phyloP scores from a whole-genome alignment of 176 grass and related monocot genomes.

The Oryza australiensis region DNA sequence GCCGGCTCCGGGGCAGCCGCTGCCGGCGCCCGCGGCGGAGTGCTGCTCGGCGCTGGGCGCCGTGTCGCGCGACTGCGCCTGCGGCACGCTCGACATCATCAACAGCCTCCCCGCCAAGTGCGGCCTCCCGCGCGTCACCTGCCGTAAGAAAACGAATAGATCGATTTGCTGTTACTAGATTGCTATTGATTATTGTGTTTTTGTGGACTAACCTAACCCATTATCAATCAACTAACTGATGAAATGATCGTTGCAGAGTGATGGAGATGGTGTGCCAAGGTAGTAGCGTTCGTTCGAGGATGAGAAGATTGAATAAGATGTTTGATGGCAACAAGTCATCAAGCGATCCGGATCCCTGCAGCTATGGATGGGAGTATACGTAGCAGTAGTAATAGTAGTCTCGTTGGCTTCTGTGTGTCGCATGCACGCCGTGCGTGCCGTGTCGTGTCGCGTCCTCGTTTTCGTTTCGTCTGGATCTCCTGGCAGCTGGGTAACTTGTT shows the following conservation, averaged over 20 bases:
- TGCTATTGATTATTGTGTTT: no score
- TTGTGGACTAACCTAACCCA: no score
- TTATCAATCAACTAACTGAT: neutral
- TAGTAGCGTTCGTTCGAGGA: neutral
- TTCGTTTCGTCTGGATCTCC: neutral
- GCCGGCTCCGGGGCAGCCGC: slow-evolving; percentile 32
- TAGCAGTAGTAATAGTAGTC: neutral
- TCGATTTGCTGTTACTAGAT: neutral
- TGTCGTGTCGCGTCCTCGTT: neutral
- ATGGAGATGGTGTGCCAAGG: neutral
- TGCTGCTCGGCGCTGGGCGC: slow-evolving; percentile 66
- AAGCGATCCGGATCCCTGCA: neutral
- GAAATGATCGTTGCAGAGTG: slow-evolving; percentile 23
- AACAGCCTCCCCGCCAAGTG: slow-evolving; percentile 77
- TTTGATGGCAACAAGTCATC: neutral
- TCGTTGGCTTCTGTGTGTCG: neutral
- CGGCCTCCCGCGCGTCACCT: slow-evolving; percentile 47
- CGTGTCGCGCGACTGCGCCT: slow-evolving; percentile 59
- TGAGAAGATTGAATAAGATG: slow-evolving; percentile 7
- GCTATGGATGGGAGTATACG: neutral
- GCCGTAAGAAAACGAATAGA: slow-evolving; percentile 42
- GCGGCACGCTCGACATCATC: slow-evolving; percentile 63
- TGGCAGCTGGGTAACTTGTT: neutral
- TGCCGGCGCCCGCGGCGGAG: slow-evolving; percentile 43
- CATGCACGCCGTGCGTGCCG: neutral